phyloP scores from a whole-genome alignment of 768 basidiomycete species.

The Sutorius australiensis region DNA sequence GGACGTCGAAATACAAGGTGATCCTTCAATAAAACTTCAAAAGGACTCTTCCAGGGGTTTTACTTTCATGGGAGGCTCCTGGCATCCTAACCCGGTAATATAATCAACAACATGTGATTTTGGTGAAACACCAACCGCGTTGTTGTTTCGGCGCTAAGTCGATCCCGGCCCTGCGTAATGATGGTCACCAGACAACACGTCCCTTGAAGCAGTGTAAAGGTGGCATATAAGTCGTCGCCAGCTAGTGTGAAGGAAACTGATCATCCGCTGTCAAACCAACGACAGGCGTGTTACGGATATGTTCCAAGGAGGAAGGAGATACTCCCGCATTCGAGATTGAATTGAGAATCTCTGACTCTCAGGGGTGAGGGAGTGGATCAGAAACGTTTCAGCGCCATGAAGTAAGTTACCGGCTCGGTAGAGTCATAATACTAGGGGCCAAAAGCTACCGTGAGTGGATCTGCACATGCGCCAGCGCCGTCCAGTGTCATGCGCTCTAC shows the following conservation, averaged over 20 bases:
- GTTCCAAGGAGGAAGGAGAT: slow-evolving; percentile 17
- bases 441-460: slow-evolving; percentile 8
- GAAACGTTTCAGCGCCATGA: slow-evolving; percentile 22
- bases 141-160: background rate
- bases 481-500: slow-evolving; percentile 3
- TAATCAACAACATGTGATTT: background rate
- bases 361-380: slow-evolving; percentile 26
- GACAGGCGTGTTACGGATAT: slow-evolving; percentile 7
- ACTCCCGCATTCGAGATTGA: slow-evolving; percentile 21
- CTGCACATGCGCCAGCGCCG: slow-evolving; percentile 1
- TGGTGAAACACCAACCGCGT: slow-evolving; percentile 1
- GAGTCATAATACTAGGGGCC: slow-evolving; percentile 12
- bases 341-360: slow-evolving; percentile 23
- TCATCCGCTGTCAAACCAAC: slow-evolving; percentile 8
- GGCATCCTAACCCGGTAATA: background rate
- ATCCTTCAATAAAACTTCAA: background rate
- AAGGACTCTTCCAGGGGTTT: background rate
- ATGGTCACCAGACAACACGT: background rate
- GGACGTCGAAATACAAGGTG: background rate
- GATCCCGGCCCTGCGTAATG: background rate
- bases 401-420: slow-evolving; percentile 9
- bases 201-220: slow-evolving; percentile 10
- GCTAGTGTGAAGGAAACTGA: background rate
- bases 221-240: slow-evolving; percentile 1
- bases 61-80: background rate